Conservation (phyloP, 352 stramenopile genomes). For the Pythium chondricola region DNA sequence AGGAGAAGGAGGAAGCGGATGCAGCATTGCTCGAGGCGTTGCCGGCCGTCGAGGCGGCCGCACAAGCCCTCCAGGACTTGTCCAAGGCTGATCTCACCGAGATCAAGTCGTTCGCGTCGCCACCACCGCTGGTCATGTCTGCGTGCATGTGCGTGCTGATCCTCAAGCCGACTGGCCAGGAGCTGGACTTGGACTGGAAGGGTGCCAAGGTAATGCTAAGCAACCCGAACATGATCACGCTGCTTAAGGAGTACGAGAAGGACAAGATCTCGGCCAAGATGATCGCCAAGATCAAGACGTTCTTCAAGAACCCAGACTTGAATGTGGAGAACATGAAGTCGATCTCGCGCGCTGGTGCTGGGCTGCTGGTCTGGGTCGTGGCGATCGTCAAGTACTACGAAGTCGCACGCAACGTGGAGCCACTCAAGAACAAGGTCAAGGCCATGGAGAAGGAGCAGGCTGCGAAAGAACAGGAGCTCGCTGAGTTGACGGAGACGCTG, state of each 20-base stretch:
- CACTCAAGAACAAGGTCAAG: constrained; percentile 88
- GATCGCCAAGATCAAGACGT: constrained; percentile 93
- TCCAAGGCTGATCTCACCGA: constrained; percentile 94
- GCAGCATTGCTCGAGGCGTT: constrained; percentile 90
- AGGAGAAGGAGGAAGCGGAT: constrained; percentile 92
- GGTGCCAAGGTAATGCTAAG: constrained; percentile 94
- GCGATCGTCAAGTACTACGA: constrained; percentile 96
- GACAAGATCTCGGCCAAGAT: constrained; percentile 94
- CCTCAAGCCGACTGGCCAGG: constrained; percentile 89
- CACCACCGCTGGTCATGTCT: constrained; percentile 89
- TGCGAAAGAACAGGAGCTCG: constrained; percentile 85
- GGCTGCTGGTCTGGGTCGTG: constrained; percentile 91
- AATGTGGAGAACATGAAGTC: constrained; percentile 95
- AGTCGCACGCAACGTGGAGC: constrained; percentile 93
- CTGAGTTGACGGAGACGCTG: constrained; percentile 82
- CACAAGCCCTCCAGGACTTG: constrained; percentile 89
- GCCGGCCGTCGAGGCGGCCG: constrained; percentile 91
- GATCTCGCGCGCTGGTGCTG: constrained; percentile 88
- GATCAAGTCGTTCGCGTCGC: constrained; percentile 94
- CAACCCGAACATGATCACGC: constrained; percentile 87
- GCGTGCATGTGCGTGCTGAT: constrained; percentile 91
- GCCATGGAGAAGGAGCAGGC: constrained; percentile 92
- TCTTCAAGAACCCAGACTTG: constrained; percentile 91
- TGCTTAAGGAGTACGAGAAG: constrained; percentile 95
- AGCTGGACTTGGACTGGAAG: constrained; percentile 91